These are phyloP conservation scores for Trichoderma koningiopsis DNA, from an alignment of 2,329 filamentous ascomycete species.

Conservation along the genomic window DNA sequence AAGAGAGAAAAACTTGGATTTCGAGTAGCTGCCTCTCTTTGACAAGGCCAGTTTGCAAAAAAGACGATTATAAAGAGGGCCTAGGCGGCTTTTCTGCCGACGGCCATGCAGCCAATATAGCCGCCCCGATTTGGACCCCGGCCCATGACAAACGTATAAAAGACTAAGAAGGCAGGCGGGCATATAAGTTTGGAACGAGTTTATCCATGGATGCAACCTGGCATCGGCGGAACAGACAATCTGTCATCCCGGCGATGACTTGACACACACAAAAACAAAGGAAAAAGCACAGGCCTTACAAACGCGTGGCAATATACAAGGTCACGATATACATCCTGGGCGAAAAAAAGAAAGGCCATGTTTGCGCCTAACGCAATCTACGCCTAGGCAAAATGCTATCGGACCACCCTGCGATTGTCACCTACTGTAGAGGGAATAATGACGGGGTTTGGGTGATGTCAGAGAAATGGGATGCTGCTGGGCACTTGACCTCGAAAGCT, in stretches of 20 bases:
- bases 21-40: conserved; percentile 5
- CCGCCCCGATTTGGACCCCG: background rate
- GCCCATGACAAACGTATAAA: background rate
- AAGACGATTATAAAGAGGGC: background rate
- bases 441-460: background rate
- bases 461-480: background rate
- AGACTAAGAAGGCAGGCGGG: background rate
- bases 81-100: background rate
- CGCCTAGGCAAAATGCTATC: background rate
- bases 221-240: background rate
- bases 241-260: background rate
- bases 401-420: conserved; percentile 15
- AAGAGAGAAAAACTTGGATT: background rate
- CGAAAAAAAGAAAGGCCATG: background rate
- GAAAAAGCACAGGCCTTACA: background rate
- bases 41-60: conserved; percentile 14
- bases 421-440: conserved; percentile 9
- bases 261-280: background rate
- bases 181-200: background rate
- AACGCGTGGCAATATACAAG: background rate
- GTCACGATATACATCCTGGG: background rate
- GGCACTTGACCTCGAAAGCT: background rate
- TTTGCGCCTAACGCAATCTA: background rate
- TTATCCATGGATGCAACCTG: conserved; percentile 12
- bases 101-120: conserved; percentile 4